phyloP scores from a whole-genome alignment of 2,329 filamentous ascomycete species.

The Penicillium sclerotigenum region DNA sequence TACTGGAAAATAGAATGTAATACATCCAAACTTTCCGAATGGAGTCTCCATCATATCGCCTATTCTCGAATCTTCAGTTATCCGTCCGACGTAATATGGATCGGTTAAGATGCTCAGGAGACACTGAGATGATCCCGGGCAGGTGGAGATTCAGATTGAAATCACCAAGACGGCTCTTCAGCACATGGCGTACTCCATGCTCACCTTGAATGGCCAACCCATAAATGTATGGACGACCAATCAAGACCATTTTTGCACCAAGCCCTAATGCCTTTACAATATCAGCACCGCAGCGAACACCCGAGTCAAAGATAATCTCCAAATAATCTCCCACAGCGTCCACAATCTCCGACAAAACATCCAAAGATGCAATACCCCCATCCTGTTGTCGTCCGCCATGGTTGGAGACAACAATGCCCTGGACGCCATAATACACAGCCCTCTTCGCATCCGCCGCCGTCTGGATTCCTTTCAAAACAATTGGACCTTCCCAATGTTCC shows the following conservation, averaged over 20 bases:
- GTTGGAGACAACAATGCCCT: conserved; percentile 51
- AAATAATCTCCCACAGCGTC: conserved; percentile 35
- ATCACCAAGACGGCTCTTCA: conserved; percentile 33
- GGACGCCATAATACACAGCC: conserved; percentile 43
- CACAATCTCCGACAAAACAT: conserved; percentile 56
- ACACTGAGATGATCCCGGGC: not conserved
- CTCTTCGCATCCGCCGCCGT: conserved; percentile 45
- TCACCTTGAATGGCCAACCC: conserved; percentile 54
- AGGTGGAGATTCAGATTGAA: not conserved
- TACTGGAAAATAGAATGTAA: not conserved
- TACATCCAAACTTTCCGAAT: not conserved
- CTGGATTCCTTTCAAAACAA: conserved; percentile 59
- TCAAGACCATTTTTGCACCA: conserved; percentile 53
- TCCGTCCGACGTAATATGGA: not conserved
- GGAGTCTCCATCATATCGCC: not conserved
- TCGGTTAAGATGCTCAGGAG: not conserved
- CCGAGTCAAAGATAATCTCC: conserved; percentile 48
- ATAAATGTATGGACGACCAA: conserved; percentile 55
- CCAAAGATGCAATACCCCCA: conserved; percentile 44
- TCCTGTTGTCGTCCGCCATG: conserved; percentile 51
- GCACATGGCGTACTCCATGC: conserved; percentile 52
- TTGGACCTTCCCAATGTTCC: conserved; percentile 59
- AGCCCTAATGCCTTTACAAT: conserved; percentile 48
- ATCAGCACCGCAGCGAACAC: conserved; percentile 46
- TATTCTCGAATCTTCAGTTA: not conserved